phyloP scores from a whole-genome alignment of 2,329 filamentous ascomycete species.

The Paecilomyces niveus region DNA sequence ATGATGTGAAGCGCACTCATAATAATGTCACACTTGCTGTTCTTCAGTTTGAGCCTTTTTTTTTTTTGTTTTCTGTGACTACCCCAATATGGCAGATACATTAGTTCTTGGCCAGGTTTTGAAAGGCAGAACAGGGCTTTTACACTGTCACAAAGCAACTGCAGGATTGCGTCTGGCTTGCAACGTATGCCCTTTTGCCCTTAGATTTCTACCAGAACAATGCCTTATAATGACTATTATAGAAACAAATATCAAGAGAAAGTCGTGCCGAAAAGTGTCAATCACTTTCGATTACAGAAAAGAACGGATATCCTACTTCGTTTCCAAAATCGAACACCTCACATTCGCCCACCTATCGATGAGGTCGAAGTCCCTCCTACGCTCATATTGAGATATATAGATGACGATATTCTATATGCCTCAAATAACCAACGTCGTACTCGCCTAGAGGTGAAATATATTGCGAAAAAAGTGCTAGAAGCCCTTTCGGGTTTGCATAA shows the following conservation, averaged over 20 bases:
- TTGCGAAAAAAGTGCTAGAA: neutral
- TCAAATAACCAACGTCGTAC: neutral
- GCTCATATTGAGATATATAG: neutral
- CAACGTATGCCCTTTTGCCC: conserved; percentile 4
- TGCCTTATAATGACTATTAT: neutral
- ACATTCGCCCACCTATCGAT: conserved; percentile 15
- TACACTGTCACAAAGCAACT: conserved; percentile 6
- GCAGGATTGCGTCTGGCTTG: conserved; percentile 12
- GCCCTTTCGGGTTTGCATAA: neutral
- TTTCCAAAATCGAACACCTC: conserved; percentile 14
- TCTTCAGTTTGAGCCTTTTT: too few species aligned
- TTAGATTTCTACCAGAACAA: neutral
- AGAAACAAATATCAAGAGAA: conserved; percentile 11
- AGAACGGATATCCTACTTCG: conserved; percentile 16
- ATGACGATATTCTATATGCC: neutral
- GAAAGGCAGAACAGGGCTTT: neutral
- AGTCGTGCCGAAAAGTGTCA: conserved; percentile 13
- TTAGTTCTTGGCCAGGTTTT: neutral
- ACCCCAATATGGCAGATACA: neutral
- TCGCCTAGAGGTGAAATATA: neutral
- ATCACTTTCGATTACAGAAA: conserved; percentile 18
- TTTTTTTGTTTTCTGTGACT: too few species aligned
- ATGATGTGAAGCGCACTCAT: too few species aligned
- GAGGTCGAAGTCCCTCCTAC: conserved; percentile 12
- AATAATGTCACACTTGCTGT: too few species aligned